Conservation (phyloP, 2,329 filamentous ascomycete genomes). For the Cordyceps sp. region DNA sequence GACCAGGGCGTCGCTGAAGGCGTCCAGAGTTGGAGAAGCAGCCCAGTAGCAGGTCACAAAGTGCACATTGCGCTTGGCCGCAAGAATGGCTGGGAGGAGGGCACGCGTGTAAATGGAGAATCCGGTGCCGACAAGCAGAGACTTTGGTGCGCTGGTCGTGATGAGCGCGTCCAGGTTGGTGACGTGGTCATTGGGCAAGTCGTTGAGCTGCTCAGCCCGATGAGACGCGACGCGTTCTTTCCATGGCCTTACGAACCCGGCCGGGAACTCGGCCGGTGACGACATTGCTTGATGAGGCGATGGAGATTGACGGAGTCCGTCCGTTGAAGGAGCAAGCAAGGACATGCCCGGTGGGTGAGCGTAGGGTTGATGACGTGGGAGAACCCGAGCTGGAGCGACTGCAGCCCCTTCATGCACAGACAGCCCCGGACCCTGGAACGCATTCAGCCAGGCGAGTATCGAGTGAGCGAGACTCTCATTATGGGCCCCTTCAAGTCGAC, state of each 20-base stretch:
- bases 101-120: conserved; percentile 34
- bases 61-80: conserved; percentile 47
- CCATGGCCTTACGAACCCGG: conserved; percentile 22
- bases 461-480: too few relatives aligned
- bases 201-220: conserved; percentile 16
- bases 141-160: conserved; percentile 26
- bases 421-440: too few relatives aligned
- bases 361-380: too few relatives aligned
- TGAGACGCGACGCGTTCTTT: conserved; percentile 14
- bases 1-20: conserved; percentile 39
- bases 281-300: conserved; percentile 1
- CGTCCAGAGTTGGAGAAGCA: conserved; percentile 40
- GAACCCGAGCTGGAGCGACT: too few relatives aligned
- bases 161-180: conserved; percentile 27
- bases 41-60: conserved; percentile 79
- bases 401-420: too few relatives aligned
- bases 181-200: conserved; percentile 32
- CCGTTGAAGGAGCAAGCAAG: not conserved
- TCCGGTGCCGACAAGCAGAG: conserved; percentile 41
- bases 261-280: conserved; percentile 12
- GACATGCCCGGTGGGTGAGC: too few relatives aligned
- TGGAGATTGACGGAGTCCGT: not conserved
- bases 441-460: too few relatives aligned
- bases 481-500: too few relatives aligned
- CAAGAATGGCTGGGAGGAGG: conserved; percentile 43